Percentiles rank a stretch among this genome's conserved stretches.
These are phyloP conservation scores for Senna siamea DNA, from an alignment of 306 rosid genomes.

Conservation along the genomic window DNA sequence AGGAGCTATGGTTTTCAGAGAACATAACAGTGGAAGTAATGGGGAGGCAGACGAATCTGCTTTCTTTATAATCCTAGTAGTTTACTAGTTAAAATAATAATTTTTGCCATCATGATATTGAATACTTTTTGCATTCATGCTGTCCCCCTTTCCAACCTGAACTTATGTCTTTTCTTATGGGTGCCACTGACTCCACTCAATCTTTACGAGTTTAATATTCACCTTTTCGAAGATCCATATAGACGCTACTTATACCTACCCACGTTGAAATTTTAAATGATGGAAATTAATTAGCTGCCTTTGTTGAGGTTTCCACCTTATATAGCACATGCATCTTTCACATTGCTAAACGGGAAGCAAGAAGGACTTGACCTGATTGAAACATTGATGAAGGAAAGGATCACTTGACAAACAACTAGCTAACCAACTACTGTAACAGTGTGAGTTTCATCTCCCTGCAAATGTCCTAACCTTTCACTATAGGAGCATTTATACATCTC, in stretches of 20 bases:
- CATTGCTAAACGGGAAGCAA: not conserved
- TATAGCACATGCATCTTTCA: not conserved
- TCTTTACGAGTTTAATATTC: not conserved
- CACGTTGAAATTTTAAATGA: not conserved
- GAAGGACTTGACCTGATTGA: not conserved
- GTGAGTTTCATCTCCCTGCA: not conserved
- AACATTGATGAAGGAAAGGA: not conserved
- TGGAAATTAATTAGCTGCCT: not conserved
- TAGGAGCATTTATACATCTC: not conserved
- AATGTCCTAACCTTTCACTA: no score
- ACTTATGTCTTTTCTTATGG: not conserved
- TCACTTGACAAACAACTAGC: not conserved
- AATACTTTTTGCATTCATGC: not conserved
- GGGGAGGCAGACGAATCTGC: not conserved
- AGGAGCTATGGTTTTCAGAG: slow-evolving; percentile 7
- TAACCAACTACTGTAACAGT: not conserved
- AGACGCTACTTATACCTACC: not conserved
- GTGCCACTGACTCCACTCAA: not conserved
- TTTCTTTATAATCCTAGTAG: slow-evolving; percentile 7
- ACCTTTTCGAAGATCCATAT: not conserved
- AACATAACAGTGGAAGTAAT: not conserved
- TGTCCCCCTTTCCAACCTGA: not conserved
- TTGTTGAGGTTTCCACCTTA: not conserved
- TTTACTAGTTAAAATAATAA: not conserved
- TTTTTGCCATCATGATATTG: not conserved